Percentiles rank a stretch among this genome's conserved stretches.
phyloP scores from a whole-genome alignment of 2,329 filamentous ascomycete species.

The Kalmusia sp. region DNA sequence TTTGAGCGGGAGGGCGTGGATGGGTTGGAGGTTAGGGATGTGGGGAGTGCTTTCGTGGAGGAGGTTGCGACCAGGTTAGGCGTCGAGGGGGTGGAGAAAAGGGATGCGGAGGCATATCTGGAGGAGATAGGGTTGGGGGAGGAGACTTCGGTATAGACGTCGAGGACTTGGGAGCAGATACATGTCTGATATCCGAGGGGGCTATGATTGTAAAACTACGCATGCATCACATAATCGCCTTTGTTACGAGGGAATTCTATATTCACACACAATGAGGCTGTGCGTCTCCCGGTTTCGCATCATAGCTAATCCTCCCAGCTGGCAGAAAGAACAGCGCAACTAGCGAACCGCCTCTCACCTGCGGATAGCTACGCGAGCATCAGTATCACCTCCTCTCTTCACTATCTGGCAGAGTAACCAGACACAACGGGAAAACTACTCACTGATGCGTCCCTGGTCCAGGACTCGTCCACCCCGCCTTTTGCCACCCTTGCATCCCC shows the following conservation, averaged over 20 bases:
- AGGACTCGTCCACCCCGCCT: constrained; percentile 63
- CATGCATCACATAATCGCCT: no score
- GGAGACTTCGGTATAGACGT: no score
- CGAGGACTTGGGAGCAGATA: no score
- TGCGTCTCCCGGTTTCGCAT: constrained; percentile 2
- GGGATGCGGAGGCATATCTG: constrained; percentile 22
- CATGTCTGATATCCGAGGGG: no score
- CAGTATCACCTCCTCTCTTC: background rate
- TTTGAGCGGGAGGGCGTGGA: constrained; percentile 63
- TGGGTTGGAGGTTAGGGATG: constrained; percentile 45
- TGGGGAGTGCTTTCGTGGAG: constrained; percentile 50
- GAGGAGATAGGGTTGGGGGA: constrained; percentile 7
- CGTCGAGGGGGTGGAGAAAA: constrained; percentile 30
- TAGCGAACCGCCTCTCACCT: constrained; percentile 58
- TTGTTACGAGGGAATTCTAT: no score
- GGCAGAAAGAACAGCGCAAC: constrained; percentile 64
- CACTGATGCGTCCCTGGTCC: constrained; percentile 63
- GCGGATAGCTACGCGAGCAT: constrained; percentile 51
- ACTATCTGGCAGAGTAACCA: no score
- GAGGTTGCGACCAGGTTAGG: constrained; percentile 42
- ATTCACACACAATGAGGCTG: constrained; percentile 4
- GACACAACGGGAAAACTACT: background rate
- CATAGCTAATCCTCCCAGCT: constrained; percentile 50
- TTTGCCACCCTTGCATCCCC: constrained; percentile 65
- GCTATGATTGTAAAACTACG: no score